A percentile compares a stretch with the other conserved stretches of the same genome.
phyloP scores from a whole-genome alignment of 176 grass and related monocot species.

The Elymus sibiricus region DNA sequence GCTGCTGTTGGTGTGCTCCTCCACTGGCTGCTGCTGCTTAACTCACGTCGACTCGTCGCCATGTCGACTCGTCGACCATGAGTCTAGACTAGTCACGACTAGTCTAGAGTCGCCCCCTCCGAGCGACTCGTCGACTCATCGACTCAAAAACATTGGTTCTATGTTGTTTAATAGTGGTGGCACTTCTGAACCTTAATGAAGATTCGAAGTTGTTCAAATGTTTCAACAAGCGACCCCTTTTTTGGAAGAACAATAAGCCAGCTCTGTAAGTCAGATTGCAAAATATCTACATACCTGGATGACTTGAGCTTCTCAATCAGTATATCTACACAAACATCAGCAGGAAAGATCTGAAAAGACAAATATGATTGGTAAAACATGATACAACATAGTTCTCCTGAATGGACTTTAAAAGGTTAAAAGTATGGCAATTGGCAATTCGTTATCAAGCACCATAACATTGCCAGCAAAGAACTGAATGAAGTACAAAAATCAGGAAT shows the following conservation, averaged over 20 bases:
- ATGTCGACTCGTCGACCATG: too few relatives aligned
- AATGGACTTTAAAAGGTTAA: background rate
- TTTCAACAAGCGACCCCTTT: conserved; percentile 8
- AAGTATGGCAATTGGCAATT: background rate
- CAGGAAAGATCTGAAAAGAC: conserved; percentile 71
- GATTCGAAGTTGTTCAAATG: background rate
- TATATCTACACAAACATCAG: conserved; percentile 62
- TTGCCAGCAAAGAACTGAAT: background rate
- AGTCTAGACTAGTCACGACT: too few relatives aligned
- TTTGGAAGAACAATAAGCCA: background rate
- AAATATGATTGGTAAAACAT: conserved; percentile 32
- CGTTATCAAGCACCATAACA: conserved; percentile 20
- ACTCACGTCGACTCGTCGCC: too few relatives aligned
- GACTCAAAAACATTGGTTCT: too few relatives aligned
- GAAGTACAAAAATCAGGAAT: background rate
- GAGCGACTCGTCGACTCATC: too few relatives aligned
- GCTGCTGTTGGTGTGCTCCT: too few relatives aligned
- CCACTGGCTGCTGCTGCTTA: too few relatives aligned
- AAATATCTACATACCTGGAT: conserved; percentile 58
- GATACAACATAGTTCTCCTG: background rate
- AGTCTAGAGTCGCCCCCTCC: too few relatives aligned
- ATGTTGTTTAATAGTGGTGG: too few relatives aligned
- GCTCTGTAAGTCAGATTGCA: background rate
- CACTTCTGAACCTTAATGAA: too few relatives aligned
- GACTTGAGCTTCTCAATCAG: conserved; percentile 57